Evolutionary conservation across 805 yeast species (phyloP), one percentile per base, ranked within the genome.

Genomic region (Pichia heedii): DNA sequence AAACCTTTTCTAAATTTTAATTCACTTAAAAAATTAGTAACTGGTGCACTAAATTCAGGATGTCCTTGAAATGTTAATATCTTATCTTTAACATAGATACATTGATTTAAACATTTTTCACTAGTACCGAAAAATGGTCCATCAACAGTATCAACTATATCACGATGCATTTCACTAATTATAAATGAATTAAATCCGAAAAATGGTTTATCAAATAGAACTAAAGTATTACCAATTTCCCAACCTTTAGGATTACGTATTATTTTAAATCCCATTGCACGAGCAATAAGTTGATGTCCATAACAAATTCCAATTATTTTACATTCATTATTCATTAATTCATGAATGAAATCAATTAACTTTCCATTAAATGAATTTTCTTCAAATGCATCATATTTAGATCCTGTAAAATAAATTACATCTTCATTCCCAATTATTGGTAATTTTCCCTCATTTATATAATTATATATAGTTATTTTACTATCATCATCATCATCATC

Each of bases 21-120:
- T 7, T 45, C 40, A 15, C 46, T 40, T 22, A 54, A 22, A 2
- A 34, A 36, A 3, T 47, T 35, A 3, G 61, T 57, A 19, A 57
- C 56, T 3, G 60, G 68, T 0, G 65, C 63, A 22, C 64, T 55
- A 54, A 84, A 88, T 58, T 88, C 96, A 0, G 96, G 96, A 55
- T 88, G 97, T 0, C 96, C 96, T 61, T 88, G 97, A 51, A 87
- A 74, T 0, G 93, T 76, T 20, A 88, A 61, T 8, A 83, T 42
- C 36, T 70, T 67, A 20, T 67, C 56, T 0, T 70, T 68, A 34
- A 74, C 72, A 43, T 73, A 73, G 24, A 84, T 63, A 0, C 95
- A 94, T 62, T 88, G 96, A 30, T 74, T 63, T 1, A 62, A 53
- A 49, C 95, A 82, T 34, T 60, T 67, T 0, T 67, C 60, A 8